Percentiles rank a stretch among this genome's conserved stretches.
These are phyloP conservation scores for Capsella bursapastoris DNA, from an alignment of 345 rosid genomes.

Conservation along the genomic window DNA sequence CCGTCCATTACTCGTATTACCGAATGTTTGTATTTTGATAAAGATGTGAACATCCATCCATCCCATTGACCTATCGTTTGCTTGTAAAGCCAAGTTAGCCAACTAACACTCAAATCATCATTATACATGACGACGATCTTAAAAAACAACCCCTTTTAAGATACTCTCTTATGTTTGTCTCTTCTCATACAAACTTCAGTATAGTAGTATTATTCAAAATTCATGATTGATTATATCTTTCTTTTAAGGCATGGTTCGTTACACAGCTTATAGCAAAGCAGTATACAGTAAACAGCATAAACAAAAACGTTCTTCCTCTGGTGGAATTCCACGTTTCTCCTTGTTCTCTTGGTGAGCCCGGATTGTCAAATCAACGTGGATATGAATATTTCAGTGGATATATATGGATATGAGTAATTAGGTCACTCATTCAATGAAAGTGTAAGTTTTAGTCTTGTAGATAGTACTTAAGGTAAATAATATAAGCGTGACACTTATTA, in stretches of 20 bases:
- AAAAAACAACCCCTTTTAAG: slow-evolving; percentile 27
- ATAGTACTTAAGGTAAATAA: not conserved
- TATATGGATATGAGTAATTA: not conserved
- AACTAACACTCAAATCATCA: slow-evolving; percentile 41
- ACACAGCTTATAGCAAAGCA: not conserved
- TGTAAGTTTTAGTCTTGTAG: not conserved
- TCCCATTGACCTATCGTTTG: slow-evolving; percentile 46
- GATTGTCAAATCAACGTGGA: not conserved
- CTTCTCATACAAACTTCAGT: not conserved
- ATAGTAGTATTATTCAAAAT: not conserved
- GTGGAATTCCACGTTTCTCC: not conserved
- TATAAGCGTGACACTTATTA: not conserved
- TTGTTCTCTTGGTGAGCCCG: not conserved
- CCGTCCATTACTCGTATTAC: slow-evolving; percentile 41
- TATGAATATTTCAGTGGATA: not conserved
- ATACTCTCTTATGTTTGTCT: slow-evolving; percentile 20
- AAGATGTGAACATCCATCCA: slow-evolving; percentile 32
- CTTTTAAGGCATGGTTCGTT: not conserved
- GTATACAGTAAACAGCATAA: not conserved
- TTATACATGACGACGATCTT: slow-evolving; percentile 30
- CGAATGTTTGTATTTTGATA: slow-evolving; percentile 18
- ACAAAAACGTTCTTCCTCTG: not conserved
- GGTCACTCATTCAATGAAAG: not conserved
- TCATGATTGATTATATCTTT: not conserved
- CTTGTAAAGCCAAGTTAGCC: slow-evolving; percentile 44